phyloP scores from a whole-genome alignment of 2,329 filamentous ascomycete genomes.

The Fusarium humuli region DNA sequence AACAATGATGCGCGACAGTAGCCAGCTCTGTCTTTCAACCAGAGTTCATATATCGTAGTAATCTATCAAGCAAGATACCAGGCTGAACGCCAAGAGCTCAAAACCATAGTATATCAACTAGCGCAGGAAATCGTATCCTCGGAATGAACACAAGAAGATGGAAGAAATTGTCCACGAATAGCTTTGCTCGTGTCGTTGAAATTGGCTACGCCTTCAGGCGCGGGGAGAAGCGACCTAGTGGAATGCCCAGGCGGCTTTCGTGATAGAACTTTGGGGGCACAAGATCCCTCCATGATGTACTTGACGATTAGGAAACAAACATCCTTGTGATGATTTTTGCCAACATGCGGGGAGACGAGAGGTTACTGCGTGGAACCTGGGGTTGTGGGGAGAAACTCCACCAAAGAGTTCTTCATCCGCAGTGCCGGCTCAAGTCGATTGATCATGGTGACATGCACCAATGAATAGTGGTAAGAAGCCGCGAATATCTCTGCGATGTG shows the following conservation, averaged over 20 bases:
- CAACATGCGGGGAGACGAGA: constrained; percentile 40
- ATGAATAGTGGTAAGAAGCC: constrained; percentile 8
- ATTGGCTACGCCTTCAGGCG: constrained; percentile 16
- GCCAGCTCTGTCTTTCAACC: not conserved
- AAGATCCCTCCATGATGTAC: constrained; percentile 13
- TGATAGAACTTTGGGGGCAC: constrained; percentile 32
- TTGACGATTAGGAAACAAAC: constrained; percentile 4
- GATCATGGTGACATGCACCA: constrained; percentile 6
- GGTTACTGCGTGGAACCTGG: constrained; percentile 39
- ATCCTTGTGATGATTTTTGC: constrained; percentile 20
- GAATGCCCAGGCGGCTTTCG: constrained; percentile 19
- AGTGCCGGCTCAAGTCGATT: constrained; percentile 10
- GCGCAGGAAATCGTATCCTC: constrained; percentile 5
- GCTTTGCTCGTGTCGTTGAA: constrained; percentile 4
- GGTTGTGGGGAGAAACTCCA: constrained; percentile 43
- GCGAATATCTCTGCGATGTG: constrained; percentile 1
- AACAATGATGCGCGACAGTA: not conserved
- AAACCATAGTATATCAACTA: constrained; percentile 3
- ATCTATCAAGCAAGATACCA: not conserved
- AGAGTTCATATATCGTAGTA: not conserved
- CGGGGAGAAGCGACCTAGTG: constrained; percentile 1
- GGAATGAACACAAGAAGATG: constrained; percentile 9
- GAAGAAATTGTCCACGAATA: constrained; percentile 44
- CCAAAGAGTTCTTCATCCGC: constrained; percentile 25
- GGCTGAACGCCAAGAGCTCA: not conserved